Conservation (phyloP, 345 rosid species). For the Moringa oleifera region DNA sequence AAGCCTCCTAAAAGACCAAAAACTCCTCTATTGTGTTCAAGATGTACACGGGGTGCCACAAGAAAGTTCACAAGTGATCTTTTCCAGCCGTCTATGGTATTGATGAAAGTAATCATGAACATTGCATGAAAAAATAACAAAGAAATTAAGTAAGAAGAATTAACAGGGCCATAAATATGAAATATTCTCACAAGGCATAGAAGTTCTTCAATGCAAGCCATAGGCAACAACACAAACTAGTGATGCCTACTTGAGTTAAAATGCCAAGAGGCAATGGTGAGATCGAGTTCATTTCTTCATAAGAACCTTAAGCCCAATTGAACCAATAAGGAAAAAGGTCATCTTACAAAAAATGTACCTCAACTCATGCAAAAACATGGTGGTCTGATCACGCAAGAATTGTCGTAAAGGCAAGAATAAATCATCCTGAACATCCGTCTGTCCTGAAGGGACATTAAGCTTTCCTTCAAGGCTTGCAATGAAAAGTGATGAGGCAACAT, state of each 20-base stretch:
- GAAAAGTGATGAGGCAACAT: conserved; percentile 51
- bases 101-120: no score
- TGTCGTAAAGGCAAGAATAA: conserved; percentile 35
- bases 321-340: background rate
- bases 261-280: no score
- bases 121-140: no score
- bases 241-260: background rate
- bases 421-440: conserved; percentile 16
- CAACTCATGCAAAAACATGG: conserved; percentile 74
- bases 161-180: background rate
- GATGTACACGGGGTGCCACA: no score
- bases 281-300: no score
- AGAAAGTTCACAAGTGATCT: no score
- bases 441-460: conserved; percentile 16
- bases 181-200: no score
- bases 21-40: no score
- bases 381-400: conserved; percentile 29
- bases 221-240: background rate
- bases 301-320: no score
- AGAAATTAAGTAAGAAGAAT: no score
- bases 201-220: background rate
- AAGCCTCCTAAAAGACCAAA: no score
- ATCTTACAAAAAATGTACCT: conserved; percentile 25
- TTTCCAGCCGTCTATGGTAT: no score
- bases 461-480: conserved; percentile 40